Percentiles rank a stretch among this genome's conserved stretches.
Evolutionary conservation across 768 basidiomycete species (phyloP).

Genomic region (Kwoniella shandongensis): DNA sequence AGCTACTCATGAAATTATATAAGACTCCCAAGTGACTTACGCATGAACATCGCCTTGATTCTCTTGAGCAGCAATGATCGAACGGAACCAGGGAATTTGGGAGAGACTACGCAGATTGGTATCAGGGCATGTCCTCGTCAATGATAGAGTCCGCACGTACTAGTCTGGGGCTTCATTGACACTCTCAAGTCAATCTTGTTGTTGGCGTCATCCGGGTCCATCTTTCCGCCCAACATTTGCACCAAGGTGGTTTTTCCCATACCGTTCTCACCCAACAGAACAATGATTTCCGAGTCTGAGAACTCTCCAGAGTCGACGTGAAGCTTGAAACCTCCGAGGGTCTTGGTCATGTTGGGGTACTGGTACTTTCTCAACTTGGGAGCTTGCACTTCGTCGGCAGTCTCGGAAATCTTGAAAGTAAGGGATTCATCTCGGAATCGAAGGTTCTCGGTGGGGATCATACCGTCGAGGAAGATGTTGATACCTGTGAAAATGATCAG

Average conservation of each 20-base stretch:
- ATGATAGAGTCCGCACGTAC: conserved; percentile 24
- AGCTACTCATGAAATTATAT: conserved; percentile 1
- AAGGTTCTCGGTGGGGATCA: conserved; percentile 96
- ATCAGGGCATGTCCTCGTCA: background rate
- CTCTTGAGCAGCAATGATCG: conserved; percentile 90
- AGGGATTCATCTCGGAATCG: conserved; percentile 95
- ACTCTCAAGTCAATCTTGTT: conserved; percentile 77
- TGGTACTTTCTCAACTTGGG: conserved; percentile 86
- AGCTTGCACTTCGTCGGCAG: conserved; percentile 80
- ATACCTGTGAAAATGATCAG: conserved; percentile 63
- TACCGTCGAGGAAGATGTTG: conserved; percentile 99
- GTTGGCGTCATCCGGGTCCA: conserved; percentile 74
- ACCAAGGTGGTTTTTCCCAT: conserved; percentile 99
- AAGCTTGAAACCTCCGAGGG: conserved; percentile 90
- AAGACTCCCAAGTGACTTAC: conserved; percentile 28
- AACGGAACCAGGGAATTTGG: conserved; percentile 96
- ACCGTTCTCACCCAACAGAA: conserved; percentile 98
- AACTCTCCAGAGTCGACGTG: conserved; percentile 86
- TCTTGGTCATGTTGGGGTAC: conserved; percentile 97
- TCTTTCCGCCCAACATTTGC: conserved; percentile 85
- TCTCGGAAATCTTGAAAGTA: conserved; percentile 97
- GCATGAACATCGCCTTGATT: conserved; percentile 95
- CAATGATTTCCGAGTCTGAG: conserved; percentile 99
- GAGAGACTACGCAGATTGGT: conserved; percentile 61
- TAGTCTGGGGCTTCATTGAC: conserved; percentile 97